Evolutionary conservation across 768 basidiomycete genomes (phyloP).

Genomic region (Amanita pallidorosea): DNA sequence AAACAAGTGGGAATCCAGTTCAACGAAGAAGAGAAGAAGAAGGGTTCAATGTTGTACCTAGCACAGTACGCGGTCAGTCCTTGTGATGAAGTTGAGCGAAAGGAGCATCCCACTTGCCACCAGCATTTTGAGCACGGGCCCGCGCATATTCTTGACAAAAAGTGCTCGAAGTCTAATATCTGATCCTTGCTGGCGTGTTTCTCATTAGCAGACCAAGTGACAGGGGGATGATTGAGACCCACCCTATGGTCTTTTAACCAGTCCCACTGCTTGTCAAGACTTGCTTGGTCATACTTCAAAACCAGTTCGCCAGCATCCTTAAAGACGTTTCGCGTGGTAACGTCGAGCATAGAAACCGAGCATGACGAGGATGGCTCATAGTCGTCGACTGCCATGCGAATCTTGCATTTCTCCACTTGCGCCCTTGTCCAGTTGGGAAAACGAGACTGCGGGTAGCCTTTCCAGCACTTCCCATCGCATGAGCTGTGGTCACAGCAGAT

Average conservation of each 20-base stretch:
- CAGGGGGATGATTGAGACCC: constrained; percentile 9
- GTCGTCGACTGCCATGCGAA: constrained; percentile 22
- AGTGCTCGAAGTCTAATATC: constrained; percentile 36
- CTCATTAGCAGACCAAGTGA: background rate
- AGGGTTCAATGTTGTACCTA: constrained; percentile 50
- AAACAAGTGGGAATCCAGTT: constrained; percentile 64
- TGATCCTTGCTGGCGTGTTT: constrained; percentile 9
- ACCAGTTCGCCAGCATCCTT: constrained; percentile 14
- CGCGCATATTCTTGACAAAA: constrained; percentile 43
- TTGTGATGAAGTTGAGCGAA: background rate
- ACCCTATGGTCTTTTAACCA: constrained; percentile 22
- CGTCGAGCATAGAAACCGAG: constrained; percentile 29
- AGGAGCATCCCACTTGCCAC: constrained; percentile 30
- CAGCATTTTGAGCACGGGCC: constrained; percentile 47
- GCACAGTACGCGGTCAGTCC: constrained; percentile 7
- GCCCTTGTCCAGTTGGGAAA: constrained; percentile 48
- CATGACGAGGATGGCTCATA: constrained; percentile 18
- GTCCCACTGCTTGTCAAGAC: constrained; percentile 25
- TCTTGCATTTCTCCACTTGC: constrained; percentile 32
- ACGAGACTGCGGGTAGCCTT: constrained; percentile 29
- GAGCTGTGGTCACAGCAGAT: constrained; percentile 25
- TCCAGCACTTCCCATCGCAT: constrained; percentile 28
- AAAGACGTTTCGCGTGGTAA: constrained; percentile 27
- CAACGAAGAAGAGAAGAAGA: constrained; percentile 54
- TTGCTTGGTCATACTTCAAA: constrained; percentile 10